Evolutionary conservation across 208 protist genomes (phyloP), one percentile per base, ranked within the genome.

Genomic region (Naegleria fowleri): DNA sequence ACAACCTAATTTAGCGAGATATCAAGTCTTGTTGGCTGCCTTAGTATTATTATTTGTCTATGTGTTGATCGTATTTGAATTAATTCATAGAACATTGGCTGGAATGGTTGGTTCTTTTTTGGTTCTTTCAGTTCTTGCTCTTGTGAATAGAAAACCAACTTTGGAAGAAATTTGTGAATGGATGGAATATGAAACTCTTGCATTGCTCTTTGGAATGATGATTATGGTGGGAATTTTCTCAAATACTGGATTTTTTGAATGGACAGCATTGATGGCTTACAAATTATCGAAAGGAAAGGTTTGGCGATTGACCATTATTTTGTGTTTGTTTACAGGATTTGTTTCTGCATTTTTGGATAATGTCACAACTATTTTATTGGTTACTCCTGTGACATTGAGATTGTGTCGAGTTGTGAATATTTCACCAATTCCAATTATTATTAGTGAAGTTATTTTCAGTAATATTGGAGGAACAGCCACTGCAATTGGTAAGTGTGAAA

Each of bases 311-410:
- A 52, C 93, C 15, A 51, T 92, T 29, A 39, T 95, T 58, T 88
- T 95, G 3, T 88, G 91, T 83, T 13, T 75, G 55, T 88, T 94
- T 15, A 93, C 93, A 22, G 93, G 83, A 33, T 40, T 95, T 19
- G 43, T 93, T 13, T 95, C 93, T 19, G 90, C 92, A 29, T 94
- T 96, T 38, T 83, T 96, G 13, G 95, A 96, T 93, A 96, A 96
- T 92, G 94, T 96, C 48, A 96, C 95, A 11, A 93, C 91, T 40
- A 94, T 96, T n/a, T 91, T 96, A 67, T 92, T 96, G 6, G 86
- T 96, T 4, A 51, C 90, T 9, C 95, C 95, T 13, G 94, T 96
- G 15, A 96, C 94, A 11, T 90, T 95, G 86, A 86, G 92, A 19
- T 91, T 96, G 13, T 93, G 92, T 90, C 85, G 86, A 13, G 79